A percentile compares a stretch with the other conserved stretches of the same genome.
Conservation (phyloP, 106 monocot genomes). For the Phalaenopsis aphrodite region DNA sequence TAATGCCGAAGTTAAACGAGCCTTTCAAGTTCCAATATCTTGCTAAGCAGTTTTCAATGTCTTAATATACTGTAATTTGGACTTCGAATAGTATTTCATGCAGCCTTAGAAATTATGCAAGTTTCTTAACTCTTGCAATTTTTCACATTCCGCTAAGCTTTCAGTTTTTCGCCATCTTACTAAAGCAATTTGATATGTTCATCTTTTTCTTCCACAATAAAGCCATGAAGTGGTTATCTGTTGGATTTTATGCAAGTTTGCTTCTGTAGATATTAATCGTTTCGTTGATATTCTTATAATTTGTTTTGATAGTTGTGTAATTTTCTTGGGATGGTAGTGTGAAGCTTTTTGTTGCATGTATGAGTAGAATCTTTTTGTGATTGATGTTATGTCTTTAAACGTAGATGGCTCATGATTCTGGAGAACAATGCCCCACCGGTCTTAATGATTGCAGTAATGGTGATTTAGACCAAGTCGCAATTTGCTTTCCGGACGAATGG, state of each 20-base stretch:
- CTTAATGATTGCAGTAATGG: slow-evolving; percentile 10
- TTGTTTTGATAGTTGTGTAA: neutral
- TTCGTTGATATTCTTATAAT: neutral
- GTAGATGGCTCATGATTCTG: slow-evolving; percentile 1
- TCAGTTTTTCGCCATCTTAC: neutral
- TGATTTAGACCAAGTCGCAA: slow-evolving; percentile 6
- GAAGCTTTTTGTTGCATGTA: neutral
- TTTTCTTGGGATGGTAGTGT: neutral
- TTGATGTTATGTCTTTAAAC: neutral
- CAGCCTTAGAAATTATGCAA: neutral
- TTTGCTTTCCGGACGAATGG: slow-evolving; percentile 8
- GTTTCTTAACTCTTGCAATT: neutral
- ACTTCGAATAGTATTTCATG: neutral
- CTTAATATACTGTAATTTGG: neutral
- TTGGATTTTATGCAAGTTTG: neutral
- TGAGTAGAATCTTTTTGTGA: neutral
- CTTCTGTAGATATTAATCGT: neutral
- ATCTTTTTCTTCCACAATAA: neutral
- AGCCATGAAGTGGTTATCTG: neutral
- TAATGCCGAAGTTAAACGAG: neutral
- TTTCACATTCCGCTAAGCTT: neutral
- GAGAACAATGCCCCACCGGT: neutral
- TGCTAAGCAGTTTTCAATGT: neutral
- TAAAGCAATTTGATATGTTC: neutral
- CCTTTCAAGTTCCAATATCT: neutral